A percentile compares a stretch with the other conserved stretches of the same genome.
Evolutionary conservation across 176 grass and related monocot species (phyloP).

Genomic region (Phragmites australis): DNA sequence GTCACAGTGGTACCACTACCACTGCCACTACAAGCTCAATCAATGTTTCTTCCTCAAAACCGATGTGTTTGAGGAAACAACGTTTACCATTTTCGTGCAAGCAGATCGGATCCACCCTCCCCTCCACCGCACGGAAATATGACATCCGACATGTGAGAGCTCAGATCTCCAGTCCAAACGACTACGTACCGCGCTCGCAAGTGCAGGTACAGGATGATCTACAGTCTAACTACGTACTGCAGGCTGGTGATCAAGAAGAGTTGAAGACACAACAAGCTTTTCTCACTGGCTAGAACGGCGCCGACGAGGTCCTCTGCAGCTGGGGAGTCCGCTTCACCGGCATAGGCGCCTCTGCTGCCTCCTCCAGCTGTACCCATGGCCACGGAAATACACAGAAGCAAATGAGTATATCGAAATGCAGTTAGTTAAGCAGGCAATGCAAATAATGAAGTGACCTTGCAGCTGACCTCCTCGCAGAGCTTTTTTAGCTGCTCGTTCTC

Average conservation of each 20-base stretch:
- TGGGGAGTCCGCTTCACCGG: neutral
- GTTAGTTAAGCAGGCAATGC: neutral
- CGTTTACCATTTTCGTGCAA: conserved; percentile 18
- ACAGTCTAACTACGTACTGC: no score
- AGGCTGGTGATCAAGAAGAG: neutral
- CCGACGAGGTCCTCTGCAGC: neutral
- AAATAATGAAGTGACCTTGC: no score
- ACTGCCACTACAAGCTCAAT: neutral
- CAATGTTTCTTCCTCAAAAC: conserved; percentile 18
- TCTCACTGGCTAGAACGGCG: neutral
- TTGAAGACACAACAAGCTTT: no score
- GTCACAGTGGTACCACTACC: neutral
- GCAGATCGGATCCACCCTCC: neutral
- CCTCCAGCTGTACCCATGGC: neutral
- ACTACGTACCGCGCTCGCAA: no score
- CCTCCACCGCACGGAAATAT: no score
- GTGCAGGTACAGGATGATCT: no score
- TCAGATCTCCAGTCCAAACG: no score
- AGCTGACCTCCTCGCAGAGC: conserved; percentile 34
- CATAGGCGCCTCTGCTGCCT: neutral
- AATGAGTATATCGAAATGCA: neutral
- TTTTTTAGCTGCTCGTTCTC: conserved; percentile 34
- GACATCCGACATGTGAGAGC: no score
- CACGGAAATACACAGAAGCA: neutral
- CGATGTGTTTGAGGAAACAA: neutral